phyloP scores from a whole-genome alignment of 805 yeast genomes.

The Vanderwaltozyma verrucispora region DNA sequence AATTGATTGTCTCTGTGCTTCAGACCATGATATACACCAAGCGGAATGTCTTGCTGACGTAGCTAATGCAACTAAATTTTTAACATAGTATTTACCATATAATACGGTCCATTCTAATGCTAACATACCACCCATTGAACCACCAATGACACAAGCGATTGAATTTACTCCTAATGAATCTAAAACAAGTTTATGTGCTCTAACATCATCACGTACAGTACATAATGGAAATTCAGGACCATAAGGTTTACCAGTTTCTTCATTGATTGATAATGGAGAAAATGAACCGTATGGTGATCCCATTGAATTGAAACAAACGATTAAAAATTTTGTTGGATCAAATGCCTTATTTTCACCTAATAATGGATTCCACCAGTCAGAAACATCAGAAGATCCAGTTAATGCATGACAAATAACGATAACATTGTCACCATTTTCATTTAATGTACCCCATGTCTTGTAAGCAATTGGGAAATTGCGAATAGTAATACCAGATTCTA shows the following conservation, averaged over 20 bases:
- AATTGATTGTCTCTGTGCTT: slow-evolving; percentile 93
- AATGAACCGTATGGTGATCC: slow-evolving; percentile 97
- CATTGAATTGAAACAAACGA: slow-evolving; percentile 81
- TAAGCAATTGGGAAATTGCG: slow-evolving; percentile 81
- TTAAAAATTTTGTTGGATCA: slow-evolving; percentile 80
- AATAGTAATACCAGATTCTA: slow-evolving; percentile 75
- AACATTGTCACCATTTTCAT: slow-evolving; percentile 58
- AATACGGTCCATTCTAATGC: slow-evolving; percentile 68
- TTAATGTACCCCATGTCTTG: slow-evolving; percentile 89
- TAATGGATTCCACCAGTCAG: slow-evolving; percentile 99
- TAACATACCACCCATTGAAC: slow-evolving; percentile 99
- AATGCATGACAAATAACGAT: slow-evolving; percentile 92
- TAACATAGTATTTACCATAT: slow-evolving; percentile 62
- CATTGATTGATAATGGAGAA: slow-evolving; percentile 77
- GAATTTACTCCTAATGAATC: slow-evolving; percentile 72
- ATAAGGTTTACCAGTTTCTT: slow-evolving; percentile 62
- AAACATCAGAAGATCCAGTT: slow-evolving; percentile 90
- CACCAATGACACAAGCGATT: slow-evolving; percentile 84
- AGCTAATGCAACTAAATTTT: slow-evolving; percentile 70
- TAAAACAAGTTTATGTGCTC: slow-evolving; percentile 63
- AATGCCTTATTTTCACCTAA: slow-evolving; percentile 74
- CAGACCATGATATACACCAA: slow-evolving; percentile 99
- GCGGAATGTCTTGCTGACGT: slow-evolving; percentile 93
- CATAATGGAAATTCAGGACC: slow-evolving; percentile 95
- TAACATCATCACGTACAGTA: slow-evolving; percentile 88